Evolutionary conservation across 352 stramenopile species (phyloP), one percentile per base, ranked within the genome.

Genomic region (Pythium apleroticum): DNA sequence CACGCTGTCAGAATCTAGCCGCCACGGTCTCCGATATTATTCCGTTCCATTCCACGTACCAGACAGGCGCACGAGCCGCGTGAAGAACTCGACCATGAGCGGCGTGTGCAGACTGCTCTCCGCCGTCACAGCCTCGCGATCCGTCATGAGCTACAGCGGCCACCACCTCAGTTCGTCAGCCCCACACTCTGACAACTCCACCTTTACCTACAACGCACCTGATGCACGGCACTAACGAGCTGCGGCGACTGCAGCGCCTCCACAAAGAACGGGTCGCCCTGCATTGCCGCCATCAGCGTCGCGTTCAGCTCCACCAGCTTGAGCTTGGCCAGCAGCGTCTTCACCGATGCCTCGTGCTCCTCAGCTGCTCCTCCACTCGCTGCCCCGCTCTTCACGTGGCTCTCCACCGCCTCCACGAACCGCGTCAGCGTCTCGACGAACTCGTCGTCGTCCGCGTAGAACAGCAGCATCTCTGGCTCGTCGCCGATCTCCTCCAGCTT

Each of bases 381-480:
- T 14, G 1, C 41, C 56, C 20, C 20, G 14, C 9, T 22, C 1
- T 49, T 49, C 25, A 58, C 39, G 11, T 45, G 14, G 11, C 11
- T 11, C 20, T 66, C 56, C 24, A 67, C 27, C 0, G 30, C 17
- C 20, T 52, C 35, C 35, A 91, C 60, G 69, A 89, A 89, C 17
- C 20, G 33, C 24, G 71, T 67, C 10, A 89, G 52, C 2, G 25
- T 41, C 5, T 25, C 49, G n/a, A 75, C 64, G 50, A 89, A 88
- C 24, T 35, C 69, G 17, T 63, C 57, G 41, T 88, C 72, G 53
- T 91, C 82, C 10, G 75, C 54, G 63, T 91, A 82, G 43, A 91
- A 91, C 33, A 91, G 60, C 31, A 91, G 53, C 66, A 91, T 43
- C 56, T 89, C 82, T 0, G 82, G 82, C 57, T 84, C 80, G n/a